These are phyloP conservation scores for Syncephalastrum sp. DNA, from an alignment of 371 early-diverging fungal genomes.

Conservation along the genomic window DNA sequence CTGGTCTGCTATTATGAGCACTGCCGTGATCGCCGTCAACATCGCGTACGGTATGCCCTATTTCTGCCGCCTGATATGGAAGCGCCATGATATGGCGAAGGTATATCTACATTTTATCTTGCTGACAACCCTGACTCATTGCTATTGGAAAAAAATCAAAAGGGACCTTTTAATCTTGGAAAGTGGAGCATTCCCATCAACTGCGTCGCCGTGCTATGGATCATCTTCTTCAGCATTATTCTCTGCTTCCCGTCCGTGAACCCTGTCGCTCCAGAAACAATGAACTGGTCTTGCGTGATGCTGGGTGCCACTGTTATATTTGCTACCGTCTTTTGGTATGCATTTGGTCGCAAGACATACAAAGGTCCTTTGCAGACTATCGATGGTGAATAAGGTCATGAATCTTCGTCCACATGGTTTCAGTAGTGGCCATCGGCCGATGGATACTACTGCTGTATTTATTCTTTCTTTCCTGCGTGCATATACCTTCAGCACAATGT, in stretches of 20 bases:
- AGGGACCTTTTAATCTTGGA: conserved; percentile 28
- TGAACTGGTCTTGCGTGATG: conserved; percentile 29
- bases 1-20: conserved; percentile 25
- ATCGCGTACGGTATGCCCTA: conserved; percentile 26
- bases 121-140: conserved; percentile 8
- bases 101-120: not conserved
- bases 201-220: conserved; percentile 24
- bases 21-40: conserved; percentile 23
- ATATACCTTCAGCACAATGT: too few relatives aligned
- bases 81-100: conserved; percentile 9
- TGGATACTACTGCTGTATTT: too few relatives aligned
- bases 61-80: conserved; percentile 28
- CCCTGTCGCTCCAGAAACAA: conserved; percentile 18
- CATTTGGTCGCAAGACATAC: conserved; percentile 20
- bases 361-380: conserved; percentile 34
- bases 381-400: not conserved
- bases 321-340: conserved; percentile 20
- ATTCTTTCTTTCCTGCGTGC: too few relatives aligned
- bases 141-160: not conserved
- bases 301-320: conserved; percentile 23
- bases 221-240: conserved; percentile 24
- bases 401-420: too few relatives aligned
- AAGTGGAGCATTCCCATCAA: conserved; percentile 20
- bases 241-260: conserved; percentile 21
- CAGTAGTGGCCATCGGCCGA: too few relatives aligned